These are phyloP conservation scores for Sphenostylis stenocarpa DNA, from an alignment of 306 rosid species.

Conservation along the genomic window DNA sequence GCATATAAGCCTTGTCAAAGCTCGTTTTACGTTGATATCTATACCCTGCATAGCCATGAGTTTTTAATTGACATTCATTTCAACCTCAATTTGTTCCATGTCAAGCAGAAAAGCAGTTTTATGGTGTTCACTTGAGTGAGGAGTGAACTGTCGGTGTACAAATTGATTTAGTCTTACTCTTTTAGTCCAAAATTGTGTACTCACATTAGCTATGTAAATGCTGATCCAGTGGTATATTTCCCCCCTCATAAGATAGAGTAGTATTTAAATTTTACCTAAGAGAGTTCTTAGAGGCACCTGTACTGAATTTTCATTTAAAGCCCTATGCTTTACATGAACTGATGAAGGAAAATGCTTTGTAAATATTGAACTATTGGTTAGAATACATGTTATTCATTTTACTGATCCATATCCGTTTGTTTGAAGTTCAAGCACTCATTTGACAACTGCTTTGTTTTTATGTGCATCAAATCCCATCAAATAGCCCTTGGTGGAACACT, in stretches of 20 bases:
- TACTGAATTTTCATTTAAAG: slow-evolving; percentile 6
- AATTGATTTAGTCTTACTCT: slow-evolving; percentile 28
- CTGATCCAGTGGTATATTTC: slow-evolving; percentile 12
- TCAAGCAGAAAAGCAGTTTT: slow-evolving; percentile 40
- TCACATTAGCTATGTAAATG: slow-evolving; percentile 48
- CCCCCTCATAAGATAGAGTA: slow-evolving; percentile 29
- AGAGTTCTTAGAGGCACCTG: slow-evolving; percentile 22
- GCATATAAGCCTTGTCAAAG: background rate
- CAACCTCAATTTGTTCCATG: slow-evolving; percentile 22
- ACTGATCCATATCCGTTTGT: background rate
- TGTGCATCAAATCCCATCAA: background rate
- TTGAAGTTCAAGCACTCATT: background rate
- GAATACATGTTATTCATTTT: slow-evolving; percentile 20
- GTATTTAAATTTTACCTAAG: slow-evolving; percentile 9
- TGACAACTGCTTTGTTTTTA: slow-evolving; percentile 8
- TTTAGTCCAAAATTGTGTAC: slow-evolving; percentile 27
- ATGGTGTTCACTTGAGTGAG: slow-evolving; percentile 31
- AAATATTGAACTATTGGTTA: slow-evolving; percentile 36
- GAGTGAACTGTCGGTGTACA: slow-evolving; percentile 40
- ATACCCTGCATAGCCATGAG: background rate
- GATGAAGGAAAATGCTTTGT: slow-evolving; percentile 34
- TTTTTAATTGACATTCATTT: background rate
- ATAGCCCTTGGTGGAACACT: background rate
- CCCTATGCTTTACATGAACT: background rate
- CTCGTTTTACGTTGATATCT: slow-evolving; percentile 15